Percentiles rank a stretch among this genome's conserved stretches.
These are phyloP conservation scores for Trichoderma brevicompactum DNA, from an alignment of 2,329 filamentous ascomycete genomes.

Conservation along the genomic window DNA sequence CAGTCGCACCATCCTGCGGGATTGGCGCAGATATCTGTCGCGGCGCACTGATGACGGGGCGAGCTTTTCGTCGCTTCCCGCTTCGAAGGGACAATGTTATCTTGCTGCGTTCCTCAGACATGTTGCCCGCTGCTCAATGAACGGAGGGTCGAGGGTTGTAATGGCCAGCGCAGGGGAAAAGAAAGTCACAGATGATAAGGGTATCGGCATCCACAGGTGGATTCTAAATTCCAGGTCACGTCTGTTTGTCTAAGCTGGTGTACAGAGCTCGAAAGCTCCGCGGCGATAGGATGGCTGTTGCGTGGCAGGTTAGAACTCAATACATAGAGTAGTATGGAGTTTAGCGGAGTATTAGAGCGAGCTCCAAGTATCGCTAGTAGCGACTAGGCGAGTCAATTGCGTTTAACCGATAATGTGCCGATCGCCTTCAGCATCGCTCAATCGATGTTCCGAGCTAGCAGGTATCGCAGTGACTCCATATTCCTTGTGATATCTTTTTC, in stretches of 20 bases:
- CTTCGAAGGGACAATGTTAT: constrained; percentile 61
- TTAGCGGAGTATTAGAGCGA: too few species aligned
- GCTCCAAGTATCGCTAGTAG: too few species aligned
- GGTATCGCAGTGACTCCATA: constrained; percentile 25
- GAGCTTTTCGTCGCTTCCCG: constrained; percentile 62
- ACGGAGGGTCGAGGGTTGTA: neutral
- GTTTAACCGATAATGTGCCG: constrained; percentile 35
- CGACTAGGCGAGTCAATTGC: too few species aligned
- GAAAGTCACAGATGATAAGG: neutral
- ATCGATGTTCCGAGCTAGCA: constrained; percentile 32
- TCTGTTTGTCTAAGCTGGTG: neutral
- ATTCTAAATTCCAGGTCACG: neutral
- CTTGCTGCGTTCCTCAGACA: constrained; percentile 66
- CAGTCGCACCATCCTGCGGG: constrained; percentile 51
- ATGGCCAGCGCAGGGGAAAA: neutral
- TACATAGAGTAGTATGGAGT: neutral
- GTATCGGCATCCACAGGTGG: neutral
- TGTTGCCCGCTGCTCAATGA: constrained; percentile 39
- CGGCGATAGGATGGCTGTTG: constrained; percentile 2
- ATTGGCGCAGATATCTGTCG: constrained; percentile 67
- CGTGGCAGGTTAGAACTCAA: constrained; percentile 2
- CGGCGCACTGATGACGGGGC: constrained; percentile 66
- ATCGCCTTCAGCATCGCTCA: constrained; percentile 25
- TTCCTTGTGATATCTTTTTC: constrained; percentile 26
- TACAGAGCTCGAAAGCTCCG: neutral